Percentiles rank a stretch among this genome's conserved stretches.
These are phyloP conservation scores for Neonectria sp. DNA, from an alignment of 2,329 filamentous ascomycete genomes.

Conservation along the genomic window DNA sequence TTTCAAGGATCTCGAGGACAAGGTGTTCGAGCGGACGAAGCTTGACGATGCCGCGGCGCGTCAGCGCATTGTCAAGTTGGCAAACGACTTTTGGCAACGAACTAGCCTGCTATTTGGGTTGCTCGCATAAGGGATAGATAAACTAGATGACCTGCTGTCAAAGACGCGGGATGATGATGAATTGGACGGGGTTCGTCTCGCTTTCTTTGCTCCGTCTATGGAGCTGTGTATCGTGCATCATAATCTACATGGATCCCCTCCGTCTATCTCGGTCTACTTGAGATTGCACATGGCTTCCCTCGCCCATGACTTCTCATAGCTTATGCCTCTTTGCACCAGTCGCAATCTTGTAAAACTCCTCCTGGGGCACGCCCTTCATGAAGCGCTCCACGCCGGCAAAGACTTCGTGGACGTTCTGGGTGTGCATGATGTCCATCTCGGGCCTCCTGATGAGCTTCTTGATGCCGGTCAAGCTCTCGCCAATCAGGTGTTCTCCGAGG, in stretches of 20 bases:
- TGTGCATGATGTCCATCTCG: constrained; percentile 80
- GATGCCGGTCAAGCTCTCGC: constrained; percentile 84
- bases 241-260: constrained; percentile 3
- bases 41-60: constrained; percentile 65
- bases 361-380: constrained; percentile 83
- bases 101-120: constrained; percentile 87
- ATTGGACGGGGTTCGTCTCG: background rate
- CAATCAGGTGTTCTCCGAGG: constrained; percentile 84
- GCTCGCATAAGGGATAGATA: constrained; percentile 62
- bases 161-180: constrained; percentile 10
- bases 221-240: background rate
- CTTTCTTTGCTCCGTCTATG: constrained; percentile 1
- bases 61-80: constrained; percentile 72
- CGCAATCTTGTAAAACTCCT: constrained; percentile 89
- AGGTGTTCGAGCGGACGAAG: constrained; percentile 61
- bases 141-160: constrained; percentile 7
- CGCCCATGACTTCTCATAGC: constrained; percentile 65
- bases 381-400: constrained; percentile 90
- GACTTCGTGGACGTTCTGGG: constrained; percentile 86
- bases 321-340: constrained; percentile 95
- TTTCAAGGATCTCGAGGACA: constrained; percentile 63
- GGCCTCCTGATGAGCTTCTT: constrained; percentile 86
- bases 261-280: background rate
- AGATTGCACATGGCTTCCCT: background rate
- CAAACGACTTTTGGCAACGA: constrained; percentile 86